Evolutionary conservation across 1,284 basidiomycete genomes (phyloP).

Genomic region (Cutaneotrichosporon sp.): DNA sequence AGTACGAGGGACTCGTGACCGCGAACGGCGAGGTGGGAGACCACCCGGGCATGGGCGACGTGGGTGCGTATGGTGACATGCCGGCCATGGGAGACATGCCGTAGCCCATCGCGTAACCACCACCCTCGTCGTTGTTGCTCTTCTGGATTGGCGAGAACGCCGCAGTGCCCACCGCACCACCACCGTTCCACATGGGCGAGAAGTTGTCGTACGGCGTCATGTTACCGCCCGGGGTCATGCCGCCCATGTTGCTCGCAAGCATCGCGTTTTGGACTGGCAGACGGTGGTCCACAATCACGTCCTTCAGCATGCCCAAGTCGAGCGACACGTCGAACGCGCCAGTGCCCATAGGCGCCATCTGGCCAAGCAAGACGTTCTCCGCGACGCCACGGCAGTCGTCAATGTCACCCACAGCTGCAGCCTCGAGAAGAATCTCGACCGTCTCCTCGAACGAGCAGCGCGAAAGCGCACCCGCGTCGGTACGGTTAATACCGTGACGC

Average conservation of each 20-base stretch:
- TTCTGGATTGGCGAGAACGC: constrained; percentile 92
- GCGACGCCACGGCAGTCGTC: constrained; percentile 98
- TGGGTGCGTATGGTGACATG: constrained; percentile 59
- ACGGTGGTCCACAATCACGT: constrained; percentile 95
- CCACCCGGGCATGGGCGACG: constrained; percentile 55
- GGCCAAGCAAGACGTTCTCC: constrained; percentile 97
- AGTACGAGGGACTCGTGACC: constrained; percentile 52
- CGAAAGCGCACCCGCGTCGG: constrained; percentile 95
- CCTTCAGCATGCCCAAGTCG: constrained; percentile 98
- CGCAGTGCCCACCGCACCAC: constrained; percentile 74
- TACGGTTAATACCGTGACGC: constrained; percentile 97
- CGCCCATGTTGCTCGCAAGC: constrained; percentile 73
- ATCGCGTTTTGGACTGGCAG: constrained; percentile 82
- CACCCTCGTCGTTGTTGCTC: constrained; percentile 73
- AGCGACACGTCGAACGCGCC: constrained; percentile 93
- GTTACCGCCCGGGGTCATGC: constrained; percentile 77
- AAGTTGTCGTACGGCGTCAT: constrained; percentile 95
- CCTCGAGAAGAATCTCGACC: constrained; percentile 98
- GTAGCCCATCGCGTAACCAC: constrained; percentile 60
- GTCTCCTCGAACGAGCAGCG: constrained; percentile 99
- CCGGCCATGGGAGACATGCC: constrained; percentile 76
- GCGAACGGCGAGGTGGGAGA: constrained; percentile 78
- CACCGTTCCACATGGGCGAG: constrained; percentile 59
- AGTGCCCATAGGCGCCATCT: constrained; percentile 97
- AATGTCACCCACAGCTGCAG: constrained; percentile 94